Base-by-base conservation (phyloP, 139 green algal species). In the Desmodesmus armatus region DNA sequence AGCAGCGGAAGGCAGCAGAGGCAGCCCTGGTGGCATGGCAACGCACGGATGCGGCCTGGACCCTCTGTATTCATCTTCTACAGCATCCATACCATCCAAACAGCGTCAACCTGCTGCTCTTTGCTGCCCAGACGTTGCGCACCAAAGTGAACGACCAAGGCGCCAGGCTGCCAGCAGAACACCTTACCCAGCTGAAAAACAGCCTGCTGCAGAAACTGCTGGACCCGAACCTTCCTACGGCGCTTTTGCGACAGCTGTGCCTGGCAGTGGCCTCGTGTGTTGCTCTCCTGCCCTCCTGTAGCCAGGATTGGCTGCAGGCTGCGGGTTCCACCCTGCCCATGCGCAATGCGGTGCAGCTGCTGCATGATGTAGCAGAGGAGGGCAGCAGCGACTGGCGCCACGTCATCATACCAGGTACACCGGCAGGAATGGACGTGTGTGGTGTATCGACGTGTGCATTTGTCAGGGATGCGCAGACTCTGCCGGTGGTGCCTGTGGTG, bases 321-420 rank as follows among this genome's bases (percentile, higher is more conserved):
- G 15, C 5, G 5, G 15, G 21, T 47, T 40, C 27, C 11, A 29
- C 47, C 17, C 41, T 75, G 41, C 62, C 60, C 6, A 11, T 40
- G 17, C 5, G n/a, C 13, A 75, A 53, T 27, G 29, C 40, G 25
- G 31, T 75, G 3, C 29, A 77, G 43, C 62, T 84, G 62, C 33
- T 84, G 41, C 62, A 76, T 27, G 27, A 27, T 2, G 23, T 84
- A 29, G 62, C 63, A 43, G 60, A 84, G 27, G 63, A 84, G 49
- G 78, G 62, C 47, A 41, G 37, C 41, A 84, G 62, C 41, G 63
- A 84, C 29, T 84, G 62, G 41, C 62, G 78, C 62, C 78, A 63
- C 5, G 44, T 78, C 60, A 19, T n/a, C 5, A 27, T 78, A 37
- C 63, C 79, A 85, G 63, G 63, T 85, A 33, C n/a, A n/a, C n/a